Conservation (phyloP, 1,139 yeast genomes). For the Candida tetrigidarum region DNA sequence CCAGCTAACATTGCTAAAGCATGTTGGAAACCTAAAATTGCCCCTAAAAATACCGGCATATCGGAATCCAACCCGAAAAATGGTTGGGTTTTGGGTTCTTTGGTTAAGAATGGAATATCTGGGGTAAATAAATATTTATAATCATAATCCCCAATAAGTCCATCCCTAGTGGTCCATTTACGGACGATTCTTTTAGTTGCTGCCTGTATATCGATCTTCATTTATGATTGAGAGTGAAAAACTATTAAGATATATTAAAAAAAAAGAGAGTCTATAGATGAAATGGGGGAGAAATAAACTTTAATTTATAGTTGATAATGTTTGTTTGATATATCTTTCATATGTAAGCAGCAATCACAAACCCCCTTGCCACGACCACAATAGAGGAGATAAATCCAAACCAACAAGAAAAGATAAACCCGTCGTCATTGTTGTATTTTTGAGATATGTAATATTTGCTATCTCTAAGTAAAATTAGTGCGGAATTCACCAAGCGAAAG, state of each 20-base stretch:
- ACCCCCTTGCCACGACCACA: too few relatives aligned
- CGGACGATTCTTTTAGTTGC: slow-evolving; percentile 29
- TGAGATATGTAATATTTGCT: too few relatives aligned
- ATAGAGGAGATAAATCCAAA: too few relatives aligned
- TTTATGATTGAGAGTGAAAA: slow-evolving; percentile 1
- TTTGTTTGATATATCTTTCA: too few relatives aligned
- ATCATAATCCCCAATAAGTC: slow-evolving; percentile 82
- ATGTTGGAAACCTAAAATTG: slow-evolving; percentile 84
- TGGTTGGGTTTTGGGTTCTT: slow-evolving; percentile 50
- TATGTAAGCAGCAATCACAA: too few relatives aligned
- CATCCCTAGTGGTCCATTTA: slow-evolving; percentile 71
- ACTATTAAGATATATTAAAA: slow-evolving; percentile 6
- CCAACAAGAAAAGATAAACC: too few relatives aligned
- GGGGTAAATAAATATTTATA: slow-evolving; percentile 83
- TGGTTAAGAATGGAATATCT: slow-evolving; percentile 65
- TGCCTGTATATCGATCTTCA: slow-evolving; percentile 17
- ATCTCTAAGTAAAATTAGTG: too few relatives aligned
- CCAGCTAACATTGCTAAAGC: slow-evolving; percentile 92
- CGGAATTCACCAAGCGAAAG: too few relatives aligned
- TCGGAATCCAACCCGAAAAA: slow-evolving; percentile 80
- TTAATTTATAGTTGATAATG: too few relatives aligned
- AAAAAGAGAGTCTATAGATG: not conserved
- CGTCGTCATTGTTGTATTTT: too few relatives aligned
- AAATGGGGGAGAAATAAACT: not conserved
- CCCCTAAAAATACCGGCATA: slow-evolving; percentile 77